A percentile compares a stretch with the other conserved stretches of the same genome.
Conservation (phyloP, 495 filamentous ascomycete species). For the Pseudomonodictys pantanalensis region DNA sequence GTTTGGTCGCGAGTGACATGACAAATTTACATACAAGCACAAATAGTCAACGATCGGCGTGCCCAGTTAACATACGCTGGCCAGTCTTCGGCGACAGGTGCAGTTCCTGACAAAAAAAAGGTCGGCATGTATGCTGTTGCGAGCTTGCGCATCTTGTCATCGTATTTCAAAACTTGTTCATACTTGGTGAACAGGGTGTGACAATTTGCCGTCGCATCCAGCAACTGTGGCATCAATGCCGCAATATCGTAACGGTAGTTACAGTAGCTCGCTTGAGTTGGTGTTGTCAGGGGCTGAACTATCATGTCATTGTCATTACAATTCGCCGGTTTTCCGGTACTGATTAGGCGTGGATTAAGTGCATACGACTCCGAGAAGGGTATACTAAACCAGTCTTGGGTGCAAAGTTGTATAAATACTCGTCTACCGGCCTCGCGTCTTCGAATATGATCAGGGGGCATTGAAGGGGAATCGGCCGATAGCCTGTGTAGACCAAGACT, state of each 20-base stretch:
- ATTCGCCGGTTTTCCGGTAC: conserved; percentile 4
- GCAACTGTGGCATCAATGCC: conserved; percentile 12
- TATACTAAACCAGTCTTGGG: conserved; percentile 19
- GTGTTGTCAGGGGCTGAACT: background rate
- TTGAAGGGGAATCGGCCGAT: background rate
- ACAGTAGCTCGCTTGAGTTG: conserved; percentile 6
- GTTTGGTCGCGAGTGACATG: background rate
- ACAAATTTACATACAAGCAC: background rate
- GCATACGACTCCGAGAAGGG: conserved; percentile 15
- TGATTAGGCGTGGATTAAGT: background rate
- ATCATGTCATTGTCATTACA: conserved; percentile 8
- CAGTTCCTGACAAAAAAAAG: conserved; percentile 3
- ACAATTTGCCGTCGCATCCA: conserved; percentile 3
- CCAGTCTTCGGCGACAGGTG: conserved; percentile 1
- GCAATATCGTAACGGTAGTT: conserved; percentile 13
- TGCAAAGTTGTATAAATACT: conserved; percentile 7
- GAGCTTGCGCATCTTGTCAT: conserved; percentile 7
- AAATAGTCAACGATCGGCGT: conserved; percentile 8
- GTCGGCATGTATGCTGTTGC: conserved; percentile 2
- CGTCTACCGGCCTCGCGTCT: conserved; percentile 10
- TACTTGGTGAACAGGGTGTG: conserved; percentile 16
- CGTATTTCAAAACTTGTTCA: conserved; percentile 17
- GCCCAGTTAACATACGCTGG: conserved; percentile 4
- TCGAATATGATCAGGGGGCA: background rate
- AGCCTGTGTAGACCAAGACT: conserved; percentile 13